Percentiles rank a stretch among this genome's conserved stretches.
Evolutionary conservation across 305 asterid genomes (phyloP).

Genomic region (Fraxinus nigra): DNA sequence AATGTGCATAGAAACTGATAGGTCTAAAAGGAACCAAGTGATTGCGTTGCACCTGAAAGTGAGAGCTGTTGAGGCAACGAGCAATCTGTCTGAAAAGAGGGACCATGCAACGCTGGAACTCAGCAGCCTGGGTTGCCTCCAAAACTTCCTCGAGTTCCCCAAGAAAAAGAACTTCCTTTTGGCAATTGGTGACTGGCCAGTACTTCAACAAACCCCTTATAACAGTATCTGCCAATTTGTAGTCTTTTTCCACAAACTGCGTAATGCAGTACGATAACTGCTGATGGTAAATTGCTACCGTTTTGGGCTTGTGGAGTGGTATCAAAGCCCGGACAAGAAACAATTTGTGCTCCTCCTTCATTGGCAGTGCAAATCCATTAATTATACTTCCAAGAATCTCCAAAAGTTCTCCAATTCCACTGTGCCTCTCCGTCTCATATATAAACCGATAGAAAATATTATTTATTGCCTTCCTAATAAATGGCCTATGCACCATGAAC

Average conservation of each 20-base stretch:
- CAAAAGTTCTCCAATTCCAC: constrained; percentile 82
- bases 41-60: constrained; percentile 66
- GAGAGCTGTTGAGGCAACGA: constrained; percentile 67
- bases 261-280: constrained; percentile 70
- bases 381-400: constrained; percentile 91
- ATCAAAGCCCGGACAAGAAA: constrained; percentile 74
- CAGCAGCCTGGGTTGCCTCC: constrained; percentile 70
- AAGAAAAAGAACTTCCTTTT: constrained; percentile 77
- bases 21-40: background rate
- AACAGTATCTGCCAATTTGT: constrained; percentile 64
- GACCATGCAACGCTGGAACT: constrained; percentile 73
- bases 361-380: constrained; percentile 87
- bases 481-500: constrained; percentile 94
- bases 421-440: constrained; percentile 72
- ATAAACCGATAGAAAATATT: constrained; percentile 73
- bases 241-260: constrained; percentile 85
- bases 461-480: constrained; percentile 79
- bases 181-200: constrained; percentile 83
- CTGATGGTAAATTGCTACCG: constrained; percentile 60
- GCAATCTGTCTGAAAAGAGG: constrained; percentile 81
- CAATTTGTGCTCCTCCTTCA: constrained; percentile 95
- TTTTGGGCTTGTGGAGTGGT: constrained; percentile 82
- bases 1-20: constrained; percentile 1
- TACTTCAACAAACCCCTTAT: constrained; percentile 78
- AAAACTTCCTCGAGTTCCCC: constrained; percentile 83